Percentiles rank a stretch among this genome's conserved stretches.
Evolutionary conservation across 371 early-diverging fungal species (phyloP).

Genomic region (Syncephalastrum sp.): DNA sequence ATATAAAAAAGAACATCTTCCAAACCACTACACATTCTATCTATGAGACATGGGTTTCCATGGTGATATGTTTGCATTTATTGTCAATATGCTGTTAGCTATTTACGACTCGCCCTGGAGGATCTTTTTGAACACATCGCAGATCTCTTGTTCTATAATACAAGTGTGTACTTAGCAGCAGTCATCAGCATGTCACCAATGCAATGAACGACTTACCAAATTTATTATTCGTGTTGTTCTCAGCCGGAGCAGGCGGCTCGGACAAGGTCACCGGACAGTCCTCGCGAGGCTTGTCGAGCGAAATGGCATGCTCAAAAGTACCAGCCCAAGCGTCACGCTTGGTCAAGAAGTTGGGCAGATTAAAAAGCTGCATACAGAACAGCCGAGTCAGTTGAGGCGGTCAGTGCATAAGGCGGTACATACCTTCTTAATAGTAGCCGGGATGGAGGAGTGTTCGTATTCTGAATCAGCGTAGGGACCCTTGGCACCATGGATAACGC

Average conservation of each 20-base stretch:
- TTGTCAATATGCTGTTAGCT: too few species aligned
- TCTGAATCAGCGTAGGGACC: slow-evolving; percentile 23
- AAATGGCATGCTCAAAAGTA: slow-evolving; percentile 26
- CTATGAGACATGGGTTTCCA: too few species aligned
- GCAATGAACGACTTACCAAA: slow-evolving; percentile 13
- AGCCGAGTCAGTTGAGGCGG: not conserved
- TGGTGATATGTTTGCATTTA: too few species aligned
- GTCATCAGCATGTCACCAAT: not conserved
- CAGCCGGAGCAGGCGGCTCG: slow-evolving; percentile 18
- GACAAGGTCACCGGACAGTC: slow-evolving; percentile 23
- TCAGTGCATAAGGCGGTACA: not conserved
- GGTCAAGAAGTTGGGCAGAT: slow-evolving; percentile 23
- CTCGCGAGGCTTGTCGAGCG: slow-evolving; percentile 17
- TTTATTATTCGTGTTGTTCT: slow-evolving; percentile 5
- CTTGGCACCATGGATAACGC: slow-evolving; percentile 25
- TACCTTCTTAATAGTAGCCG: slow-evolving; percentile 36
- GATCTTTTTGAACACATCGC: slow-evolving; percentile 17
- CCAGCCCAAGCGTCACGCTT: slow-evolving; percentile 30
- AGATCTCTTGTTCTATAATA: slow-evolving; percentile 13
- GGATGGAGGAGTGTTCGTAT: slow-evolving; percentile 47
- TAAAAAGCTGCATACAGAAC: slow-evolving; percentile 15
- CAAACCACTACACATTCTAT: too few species aligned
- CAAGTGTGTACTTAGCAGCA: not conserved
- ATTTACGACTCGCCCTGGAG: slow-evolving; percentile 14
- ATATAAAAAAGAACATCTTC: slow-evolving; percentile 4